Evolutionary conservation across 1,284 basidiomycete genomes (phyloP), one percentile per base, ranked within the genome.

Genomic region (Rhodotorula sp.): DNA sequence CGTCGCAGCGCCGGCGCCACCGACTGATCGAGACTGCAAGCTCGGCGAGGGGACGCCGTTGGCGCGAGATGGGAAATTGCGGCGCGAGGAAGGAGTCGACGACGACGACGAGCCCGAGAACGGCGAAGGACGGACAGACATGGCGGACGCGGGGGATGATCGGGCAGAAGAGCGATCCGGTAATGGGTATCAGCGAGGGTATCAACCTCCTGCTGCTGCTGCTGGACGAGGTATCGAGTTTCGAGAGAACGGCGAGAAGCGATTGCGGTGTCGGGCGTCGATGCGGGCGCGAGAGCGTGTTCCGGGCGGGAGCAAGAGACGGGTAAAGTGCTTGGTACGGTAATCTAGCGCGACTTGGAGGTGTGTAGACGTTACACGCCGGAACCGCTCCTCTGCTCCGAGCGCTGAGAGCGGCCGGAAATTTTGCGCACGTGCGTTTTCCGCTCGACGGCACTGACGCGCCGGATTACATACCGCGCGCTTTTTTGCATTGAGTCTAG

Each of bases 121-220:
- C 37, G 57, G 53, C 17, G 67, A 68, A 26, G 67, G 49, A 30
- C 66, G 66, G 54, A 48, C 42, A 33, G 70, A 60, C 70, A 71
- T 71, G 70, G 51, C 22, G 60, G 60, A 4, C n/a, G 22, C 24
- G 5, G 29, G 26, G 24, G 12, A 26, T 49, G 18, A 2, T 49
- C 2, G 20, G 8, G 48, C 24, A 49, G 18, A 49, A 1, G 26
- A 26, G 7, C 14, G 17, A 22, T 6, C 24, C 22, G 51, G 14
- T 29, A 10, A n/a, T 5, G 51, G 22, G 24, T 24, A 53, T 33
- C 42, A n/a, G n/a, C n/a, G n/a, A n/a, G n/a, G n/a, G n/a, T n/a
- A n/a, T n/a, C n/a, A n/a, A n/a, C n/a, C n/a, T n/a, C n/a, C 37
- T 44, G 22, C 10, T 58, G 56, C 56, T 44, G 37, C 20, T 20